A percentile compares a stretch with the other conserved stretches of the same genome.
Evolutionary conservation across 306 rosid species (phyloP).

Genomic region (Mimosa pudica): DNA sequence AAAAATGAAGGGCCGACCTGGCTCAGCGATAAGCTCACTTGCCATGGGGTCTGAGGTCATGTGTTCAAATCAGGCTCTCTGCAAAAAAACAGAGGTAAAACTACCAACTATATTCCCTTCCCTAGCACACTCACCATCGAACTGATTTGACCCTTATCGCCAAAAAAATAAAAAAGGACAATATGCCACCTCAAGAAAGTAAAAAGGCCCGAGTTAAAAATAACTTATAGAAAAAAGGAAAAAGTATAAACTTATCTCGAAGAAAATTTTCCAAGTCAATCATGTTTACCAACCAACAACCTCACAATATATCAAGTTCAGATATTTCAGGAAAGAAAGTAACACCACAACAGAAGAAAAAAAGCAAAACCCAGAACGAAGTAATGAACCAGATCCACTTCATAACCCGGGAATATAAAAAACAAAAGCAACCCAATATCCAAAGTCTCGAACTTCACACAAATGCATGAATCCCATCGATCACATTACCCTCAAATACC

Average conservation of each 20-base stretch:
- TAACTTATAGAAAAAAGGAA: background rate
- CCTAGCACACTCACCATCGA: too few species aligned
- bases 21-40: too few species aligned
- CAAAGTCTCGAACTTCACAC: slow-evolving; percentile 39
- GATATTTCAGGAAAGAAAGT: background rate
- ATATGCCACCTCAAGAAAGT: background rate
- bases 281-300: background rate
- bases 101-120: too few species aligned
- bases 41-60: too few species aligned
- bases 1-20: too few species aligned
- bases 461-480: slow-evolving; percentile 45
- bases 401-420: slow-evolving; percentile 25
- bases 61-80: too few species aligned
- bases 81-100: too few species aligned
- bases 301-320: slow-evolving; percentile 4
- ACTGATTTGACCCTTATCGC: background rate
- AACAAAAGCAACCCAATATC: slow-evolving; percentile 33
- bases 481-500: slow-evolving; percentile 47
- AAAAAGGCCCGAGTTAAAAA: background rate
- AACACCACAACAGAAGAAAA: background rate
- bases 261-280: slow-evolving; percentile 1
- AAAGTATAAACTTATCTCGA: background rate
- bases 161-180: background rate
- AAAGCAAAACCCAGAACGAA: slow-evolving; percentile 35
- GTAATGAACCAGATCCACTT: slow-evolving; percentile 60